Evolutionary conservation across 345 rosid species (phyloP).

Genomic region (Hirschfeldia incana): DNA sequence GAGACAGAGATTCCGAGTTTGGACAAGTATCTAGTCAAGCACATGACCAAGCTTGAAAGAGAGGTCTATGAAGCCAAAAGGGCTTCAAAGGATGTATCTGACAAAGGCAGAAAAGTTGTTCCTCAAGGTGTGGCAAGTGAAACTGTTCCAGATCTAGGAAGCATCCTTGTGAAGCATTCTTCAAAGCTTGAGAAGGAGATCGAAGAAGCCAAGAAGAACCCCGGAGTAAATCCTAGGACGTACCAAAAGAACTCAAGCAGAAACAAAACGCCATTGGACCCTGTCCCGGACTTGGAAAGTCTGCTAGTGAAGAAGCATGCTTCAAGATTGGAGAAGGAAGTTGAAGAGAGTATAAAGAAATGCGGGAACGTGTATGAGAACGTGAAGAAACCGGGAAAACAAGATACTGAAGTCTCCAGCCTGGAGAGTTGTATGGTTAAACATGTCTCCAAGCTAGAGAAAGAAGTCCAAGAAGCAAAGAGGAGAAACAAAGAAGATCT

Average conservation of each 20-base stretch:
- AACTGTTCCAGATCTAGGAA: conserved; percentile 53
- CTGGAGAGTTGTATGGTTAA: conserved; percentile 74
- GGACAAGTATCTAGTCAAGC: conserved; percentile 84
- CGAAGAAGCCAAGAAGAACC: conserved; percentile 53
- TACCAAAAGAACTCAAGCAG: conserved; percentile 30
- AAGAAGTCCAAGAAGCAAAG: conserved; percentile 79
- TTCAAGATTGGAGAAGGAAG: conserved; percentile 51
- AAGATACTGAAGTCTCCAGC: conserved; percentile 54
- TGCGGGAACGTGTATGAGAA: conserved; percentile 38
- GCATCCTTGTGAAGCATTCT: conserved; percentile 63
- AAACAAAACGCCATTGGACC: conserved; percentile 36
- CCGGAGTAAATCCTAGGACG: conserved; percentile 27
- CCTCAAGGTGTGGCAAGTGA: conserved; percentile 28
- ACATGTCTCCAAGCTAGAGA: conserved; percentile 76
- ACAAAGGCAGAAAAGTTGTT: conserved; percentile 16
- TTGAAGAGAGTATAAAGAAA: conserved; percentile 43
- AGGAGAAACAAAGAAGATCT: conserved; percentile 47
- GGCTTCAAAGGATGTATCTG: conserved; percentile 40
- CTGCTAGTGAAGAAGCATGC: conserved; percentile 48
- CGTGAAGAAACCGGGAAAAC: conserved; percentile 37
- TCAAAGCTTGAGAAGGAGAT: conserved; percentile 64
- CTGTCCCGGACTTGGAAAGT: conserved; percentile 53
- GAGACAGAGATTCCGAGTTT: conserved; percentile 67
- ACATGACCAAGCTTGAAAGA: conserved; percentile 71
- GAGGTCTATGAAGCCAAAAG: conserved; percentile 83